These are phyloP conservation scores for Aegilops umbellulata DNA, from an alignment of 176 grass and related monocot species.

Conservation along the genomic window DNA sequence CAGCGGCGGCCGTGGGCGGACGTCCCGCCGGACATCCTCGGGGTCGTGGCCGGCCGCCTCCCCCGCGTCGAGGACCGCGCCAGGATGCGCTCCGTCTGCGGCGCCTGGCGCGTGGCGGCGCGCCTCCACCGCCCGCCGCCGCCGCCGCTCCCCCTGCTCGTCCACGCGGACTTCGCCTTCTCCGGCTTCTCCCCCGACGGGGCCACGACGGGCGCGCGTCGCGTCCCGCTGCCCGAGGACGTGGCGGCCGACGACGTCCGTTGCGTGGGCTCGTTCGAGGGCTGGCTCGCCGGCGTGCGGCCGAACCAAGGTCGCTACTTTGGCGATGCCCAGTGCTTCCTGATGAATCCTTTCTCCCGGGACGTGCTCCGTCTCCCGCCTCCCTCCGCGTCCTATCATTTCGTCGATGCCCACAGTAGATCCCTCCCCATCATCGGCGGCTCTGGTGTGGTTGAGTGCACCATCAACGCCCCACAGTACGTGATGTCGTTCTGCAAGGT, in stretches of 20 bases:
- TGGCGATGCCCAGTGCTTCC: slow-evolving; percentile 34
- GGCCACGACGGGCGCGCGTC: neutral
- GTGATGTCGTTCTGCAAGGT: slow-evolving; percentile 49
- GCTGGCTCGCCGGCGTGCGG: slow-evolving; percentile 30
- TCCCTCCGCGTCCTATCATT: neutral
- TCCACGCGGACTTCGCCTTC: slow-evolving; percentile 11
- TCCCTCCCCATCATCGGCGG: slow-evolving; percentile 36
- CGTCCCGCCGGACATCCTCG: slow-evolving; percentile 31
- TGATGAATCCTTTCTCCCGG: slow-evolving; percentile 28
- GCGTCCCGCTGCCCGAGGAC: slow-evolving; percentile 5
- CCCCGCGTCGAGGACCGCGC: slow-evolving; percentile 30
- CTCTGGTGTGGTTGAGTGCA: slow-evolving; percentile 24
- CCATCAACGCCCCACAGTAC: slow-evolving; percentile 10
- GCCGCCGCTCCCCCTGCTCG: slow-evolving; percentile 39
- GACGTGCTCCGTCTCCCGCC: slow-evolving; percentile 16
- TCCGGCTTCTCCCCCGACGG: slow-evolving; percentile 19
- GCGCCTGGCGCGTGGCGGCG: slow-evolving; percentile 18
- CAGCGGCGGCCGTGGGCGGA: slow-evolving; percentile 23
- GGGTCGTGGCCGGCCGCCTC: slow-evolving; percentile 19
- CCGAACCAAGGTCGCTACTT: slow-evolving; percentile 14
- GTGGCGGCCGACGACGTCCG: neutral
- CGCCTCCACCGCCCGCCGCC: slow-evolving; percentile 17
- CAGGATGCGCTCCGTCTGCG: slow-evolving; percentile 39
- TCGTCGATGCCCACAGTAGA: neutral
- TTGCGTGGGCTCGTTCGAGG: slow-evolving; percentile 31